Evolutionary conservation across 306 rosid genomes (phyloP).

Genomic region (Comarum palustre): DNA sequence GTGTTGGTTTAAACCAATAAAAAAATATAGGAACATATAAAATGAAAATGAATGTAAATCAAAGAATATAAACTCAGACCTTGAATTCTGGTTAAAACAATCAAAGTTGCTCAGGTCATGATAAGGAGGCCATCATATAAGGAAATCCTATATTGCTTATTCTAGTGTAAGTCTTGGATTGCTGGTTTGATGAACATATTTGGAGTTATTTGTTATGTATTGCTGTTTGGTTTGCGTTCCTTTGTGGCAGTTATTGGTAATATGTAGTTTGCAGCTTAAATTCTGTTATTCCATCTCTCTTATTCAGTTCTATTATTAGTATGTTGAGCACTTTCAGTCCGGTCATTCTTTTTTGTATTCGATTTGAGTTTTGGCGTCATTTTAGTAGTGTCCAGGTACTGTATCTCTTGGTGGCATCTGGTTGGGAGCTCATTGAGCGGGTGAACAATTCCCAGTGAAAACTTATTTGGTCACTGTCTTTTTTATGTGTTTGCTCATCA

Average conservation of each 20-base stretch:
- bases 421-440: background rate
- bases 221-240: conserved; percentile 42
- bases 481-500: background rate
- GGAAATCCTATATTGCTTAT: conserved; percentile 44
- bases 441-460: background rate
- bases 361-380: background rate
- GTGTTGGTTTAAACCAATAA: too few relatives aligned
- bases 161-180: conserved; percentile 43
- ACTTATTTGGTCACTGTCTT: background rate
- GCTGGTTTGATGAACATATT: conserved; percentile 46
- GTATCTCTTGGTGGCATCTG: background rate
- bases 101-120: conserved; percentile 33
- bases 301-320: background rate
- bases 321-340: background rate
- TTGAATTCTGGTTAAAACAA: too few relatives aligned
- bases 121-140: conserved; percentile 35
- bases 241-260: conserved; percentile 15
- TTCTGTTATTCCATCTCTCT: too few relatives aligned
- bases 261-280: background rate
- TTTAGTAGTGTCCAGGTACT: background rate
- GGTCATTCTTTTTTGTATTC: background rate
- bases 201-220: conserved; percentile 37
- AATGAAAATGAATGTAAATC: too few relatives aligned
- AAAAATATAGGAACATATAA: too few relatives aligned
- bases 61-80: too few relatives aligned